Conservation (phyloP, 2,329 filamentous ascomycete genomes). For the Dendrostoma leiphaemia region DNA sequence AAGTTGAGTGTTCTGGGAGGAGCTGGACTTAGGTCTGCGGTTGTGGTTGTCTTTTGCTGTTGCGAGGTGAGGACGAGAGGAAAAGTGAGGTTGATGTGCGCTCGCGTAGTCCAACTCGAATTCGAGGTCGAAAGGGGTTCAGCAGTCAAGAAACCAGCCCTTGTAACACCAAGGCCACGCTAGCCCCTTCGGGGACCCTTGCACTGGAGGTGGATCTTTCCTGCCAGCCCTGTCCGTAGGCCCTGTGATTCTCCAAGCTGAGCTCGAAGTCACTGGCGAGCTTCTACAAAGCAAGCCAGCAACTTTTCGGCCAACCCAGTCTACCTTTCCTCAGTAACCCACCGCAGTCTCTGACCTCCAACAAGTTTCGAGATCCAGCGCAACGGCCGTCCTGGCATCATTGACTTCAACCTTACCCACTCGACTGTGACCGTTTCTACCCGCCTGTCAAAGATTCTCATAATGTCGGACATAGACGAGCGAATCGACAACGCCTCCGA, state of each 20-base stretch:
- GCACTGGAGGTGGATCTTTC: neutral
- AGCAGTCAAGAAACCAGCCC: neutral
- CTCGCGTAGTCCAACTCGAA: conserved; percentile 2
- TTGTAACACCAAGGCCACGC: neutral
- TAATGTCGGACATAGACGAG: conserved; percentile 59
- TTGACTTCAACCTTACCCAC: no score
- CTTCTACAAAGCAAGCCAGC: no score
- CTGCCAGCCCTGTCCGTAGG: no score
- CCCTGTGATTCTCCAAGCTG: no score
- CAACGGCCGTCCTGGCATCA: no score
- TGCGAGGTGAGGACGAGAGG: neutral
- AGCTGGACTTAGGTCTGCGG: neutral
- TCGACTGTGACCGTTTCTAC: no score
- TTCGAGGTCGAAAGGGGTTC: neutral
- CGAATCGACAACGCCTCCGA: conserved; percentile 46
- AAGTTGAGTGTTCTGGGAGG: neutral
- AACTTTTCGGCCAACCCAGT: neutral
- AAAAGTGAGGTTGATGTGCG: neutral
- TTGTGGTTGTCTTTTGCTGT: neutral
- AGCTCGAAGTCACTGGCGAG: no score
- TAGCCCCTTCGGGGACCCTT: neutral
- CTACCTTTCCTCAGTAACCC: no score
- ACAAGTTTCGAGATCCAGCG: no score
- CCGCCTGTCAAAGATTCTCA: conserved; percentile 8
- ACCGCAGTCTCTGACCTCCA: no score